These are phyloP conservation scores for Mitragyna speciosa DNA, from an alignment of 257 asterid genomes.

Conservation along the genomic window DNA sequence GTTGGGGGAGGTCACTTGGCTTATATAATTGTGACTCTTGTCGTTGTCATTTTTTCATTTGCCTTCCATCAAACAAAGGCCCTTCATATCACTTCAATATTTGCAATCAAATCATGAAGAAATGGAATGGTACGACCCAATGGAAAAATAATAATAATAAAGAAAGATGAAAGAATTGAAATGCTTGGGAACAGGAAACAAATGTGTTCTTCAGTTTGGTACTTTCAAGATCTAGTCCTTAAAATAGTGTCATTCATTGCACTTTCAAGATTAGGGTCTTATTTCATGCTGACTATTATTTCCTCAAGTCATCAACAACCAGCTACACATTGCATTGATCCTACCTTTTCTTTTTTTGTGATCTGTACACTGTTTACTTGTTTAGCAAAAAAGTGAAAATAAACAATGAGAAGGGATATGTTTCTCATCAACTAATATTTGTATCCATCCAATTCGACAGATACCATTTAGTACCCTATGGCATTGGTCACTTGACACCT, in stretches of 20 bases:
- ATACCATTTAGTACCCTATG: neutral
- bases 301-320: neutral
- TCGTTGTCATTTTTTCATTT: neutral
- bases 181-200: slow-evolving; percentile 14
- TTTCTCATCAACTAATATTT: neutral
- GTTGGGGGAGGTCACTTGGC: slow-evolving; percentile 15
- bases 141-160: neutral
- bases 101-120: neutral
- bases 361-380: neutral
- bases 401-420: neutral
- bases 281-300: neutral
- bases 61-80: neutral
- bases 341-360: no score
- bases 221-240: neutral
- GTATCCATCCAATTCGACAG: no score
- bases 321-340: neutral
- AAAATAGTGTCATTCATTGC: neutral
- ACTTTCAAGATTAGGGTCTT: neutral
- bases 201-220: neutral
- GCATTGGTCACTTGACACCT: neutral
- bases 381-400: neutral
- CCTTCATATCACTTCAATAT: neutral
- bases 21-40: slow-evolving; percentile 16
- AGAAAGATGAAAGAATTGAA: neutral
- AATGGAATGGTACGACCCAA: neutral